Evolutionary conservation across 164 flowering plant species (phyloP), one percentile per base, ranked within the genome.

Genomic region (Chimonanthus salicifolius): DNA sequence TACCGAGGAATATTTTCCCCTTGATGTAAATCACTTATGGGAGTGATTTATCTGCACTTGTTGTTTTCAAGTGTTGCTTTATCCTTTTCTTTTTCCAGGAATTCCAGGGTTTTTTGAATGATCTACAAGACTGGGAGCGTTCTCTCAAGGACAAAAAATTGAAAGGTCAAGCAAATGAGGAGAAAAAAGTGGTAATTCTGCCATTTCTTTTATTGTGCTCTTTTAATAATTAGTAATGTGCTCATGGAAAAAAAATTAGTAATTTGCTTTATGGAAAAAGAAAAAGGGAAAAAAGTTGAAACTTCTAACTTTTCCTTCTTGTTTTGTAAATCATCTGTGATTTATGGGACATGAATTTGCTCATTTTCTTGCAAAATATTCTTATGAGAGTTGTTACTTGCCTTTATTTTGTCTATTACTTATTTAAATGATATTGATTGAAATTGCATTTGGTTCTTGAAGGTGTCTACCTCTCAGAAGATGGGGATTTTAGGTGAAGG

Each of bases 91-190:
- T 13, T 47, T 76, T 46, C 68, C 85, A 92, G 98, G 88, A 90
- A 75, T 88, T 89, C 80, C 86, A 89, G 81, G 97, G 91, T 64
- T 84, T 94, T 78, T 79, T 92, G 83, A 88, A 81, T 84, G 87
- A 91, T 79, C 85, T 94, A 83, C 94, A 94, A 82, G 91, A 87
- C 72, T 92, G 95, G 97, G 98, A 94, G 70, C 78, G 78, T 71
- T 82, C 90, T 2, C 74, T 86, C 4, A 84, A 84, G 76, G 92
- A 88, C 76, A 86, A 88, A 73, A 90, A 84, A 69, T 58, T 82
- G 79, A 86, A 80, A 80, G 73, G 83, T 11, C 82, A 85, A 76
- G 66, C 77, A 70, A 21, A 71, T 66, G 78, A 74, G 18, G 78
- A 77, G 72, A 83, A 68, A 71, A 83, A 79, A 44, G 71, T 72